Evolutionary conservation across 495 filamentous ascomycete genomes (phyloP).

Genomic region (Cercophora sp.): DNA sequence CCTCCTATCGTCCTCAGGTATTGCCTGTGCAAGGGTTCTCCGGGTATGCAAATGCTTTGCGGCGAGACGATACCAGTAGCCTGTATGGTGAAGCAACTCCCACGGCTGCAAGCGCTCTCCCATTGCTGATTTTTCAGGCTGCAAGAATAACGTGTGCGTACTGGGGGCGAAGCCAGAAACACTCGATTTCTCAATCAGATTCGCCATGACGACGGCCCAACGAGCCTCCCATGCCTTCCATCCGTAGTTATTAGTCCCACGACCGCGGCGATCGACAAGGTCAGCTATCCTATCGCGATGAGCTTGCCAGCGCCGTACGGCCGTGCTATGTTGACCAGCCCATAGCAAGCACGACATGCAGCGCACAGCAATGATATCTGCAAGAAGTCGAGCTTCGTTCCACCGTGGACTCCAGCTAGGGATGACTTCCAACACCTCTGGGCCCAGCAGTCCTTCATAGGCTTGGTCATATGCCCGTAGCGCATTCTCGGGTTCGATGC

Average conservation of each 20-base stretch:
- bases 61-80: conserved; percentile 78
- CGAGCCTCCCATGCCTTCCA: conserved; percentile 86
- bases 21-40: conserved; percentile 57
- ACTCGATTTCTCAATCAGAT: conserved; percentile 64
- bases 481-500: conserved; percentile 84
- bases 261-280: conserved; percentile 75
- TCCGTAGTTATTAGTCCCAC: conserved; percentile 75
- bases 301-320: conserved; percentile 68
- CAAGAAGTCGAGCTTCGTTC: conserved; percentile 77
- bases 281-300: conserved; percentile 68
- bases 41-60: conserved; percentile 62
- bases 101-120: conserved; percentile 68
- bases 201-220: conserved; percentile 78
- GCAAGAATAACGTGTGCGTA: conserved; percentile 45
- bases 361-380: conserved; percentile 74
- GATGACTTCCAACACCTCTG: conserved; percentile 81
- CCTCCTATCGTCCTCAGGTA: conserved; percentile 69
- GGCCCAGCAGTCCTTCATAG: conserved; percentile 72
- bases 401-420: conserved; percentile 82
- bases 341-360: conserved; percentile 75
- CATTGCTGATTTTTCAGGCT: conserved; percentile 64
- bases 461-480: conserved; percentile 77
- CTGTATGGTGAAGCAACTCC: conserved; percentile 79
- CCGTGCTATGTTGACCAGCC: conserved; percentile 67
- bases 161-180: conserved; percentile 41